Conservation (phyloP, 352 stramenopile genomes). For the Blastocystis sp. region DNA sequence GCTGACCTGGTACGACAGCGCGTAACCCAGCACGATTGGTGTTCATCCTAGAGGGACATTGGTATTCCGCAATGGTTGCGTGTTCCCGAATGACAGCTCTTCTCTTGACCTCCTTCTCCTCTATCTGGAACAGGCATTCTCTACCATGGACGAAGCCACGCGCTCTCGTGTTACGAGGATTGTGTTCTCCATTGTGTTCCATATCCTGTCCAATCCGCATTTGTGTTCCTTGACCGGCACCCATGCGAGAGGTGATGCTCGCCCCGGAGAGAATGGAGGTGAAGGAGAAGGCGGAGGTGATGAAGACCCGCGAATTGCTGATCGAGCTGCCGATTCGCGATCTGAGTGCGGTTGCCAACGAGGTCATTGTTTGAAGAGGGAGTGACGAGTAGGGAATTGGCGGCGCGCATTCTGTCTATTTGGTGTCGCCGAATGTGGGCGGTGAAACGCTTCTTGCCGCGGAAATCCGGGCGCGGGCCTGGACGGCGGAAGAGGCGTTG, state of each 20-base stretch:
- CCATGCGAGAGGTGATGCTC: constrained; percentile 11
- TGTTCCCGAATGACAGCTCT: background rate
- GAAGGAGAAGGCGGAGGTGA: background rate
- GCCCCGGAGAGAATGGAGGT: background rate
- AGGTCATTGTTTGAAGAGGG: too few relatives aligned
- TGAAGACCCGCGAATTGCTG: too few relatives aligned
- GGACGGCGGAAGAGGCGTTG: background rate
- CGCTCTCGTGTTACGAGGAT: background rate
- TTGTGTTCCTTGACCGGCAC: constrained; percentile 6
- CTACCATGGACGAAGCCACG: background rate
- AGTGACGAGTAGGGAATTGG: background rate
- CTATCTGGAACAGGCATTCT: constrained; percentile 6
- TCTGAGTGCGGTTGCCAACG: too few relatives aligned
- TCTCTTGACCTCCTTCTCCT: background rate
- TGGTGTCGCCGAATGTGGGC: background rate
- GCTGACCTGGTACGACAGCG: constrained; percentile 4
- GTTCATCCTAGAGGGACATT: background rate
- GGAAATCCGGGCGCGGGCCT: background rate
- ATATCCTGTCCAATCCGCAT: background rate
- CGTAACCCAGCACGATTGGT: background rate
- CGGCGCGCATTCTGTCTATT: constrained; percentile 4
- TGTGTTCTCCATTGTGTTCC: background rate
- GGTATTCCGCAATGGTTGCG: constrained; percentile 1
- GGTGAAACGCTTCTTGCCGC: background rate
- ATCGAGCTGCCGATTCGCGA: too few relatives aligned